Percentiles rank a stretch among this genome's conserved stretches.
phyloP scores from a whole-genome alignment of 257 asterid species.

The Solanum chilense region DNA sequence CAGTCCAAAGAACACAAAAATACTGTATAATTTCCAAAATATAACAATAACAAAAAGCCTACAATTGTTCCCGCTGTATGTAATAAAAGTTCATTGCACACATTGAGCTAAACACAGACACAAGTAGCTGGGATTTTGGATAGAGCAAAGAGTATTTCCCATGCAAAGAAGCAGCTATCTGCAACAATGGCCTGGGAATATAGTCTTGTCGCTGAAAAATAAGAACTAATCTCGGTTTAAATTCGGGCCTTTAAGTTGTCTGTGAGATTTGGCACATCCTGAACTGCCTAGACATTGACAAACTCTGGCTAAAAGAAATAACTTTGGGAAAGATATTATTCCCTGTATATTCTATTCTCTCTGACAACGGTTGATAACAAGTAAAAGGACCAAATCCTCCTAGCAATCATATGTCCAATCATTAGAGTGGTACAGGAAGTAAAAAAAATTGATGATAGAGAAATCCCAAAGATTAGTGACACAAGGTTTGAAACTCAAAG shows the following conservation, averaged over 20 bases:
- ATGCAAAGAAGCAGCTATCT: background rate
- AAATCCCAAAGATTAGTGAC: background rate
- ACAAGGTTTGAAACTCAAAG: background rate
- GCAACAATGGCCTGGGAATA: background rate
- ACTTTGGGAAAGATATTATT: background rate
- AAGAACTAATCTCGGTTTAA: background rate
- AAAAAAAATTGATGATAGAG: background rate
- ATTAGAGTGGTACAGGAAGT: background rate
- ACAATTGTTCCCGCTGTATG: background rate
- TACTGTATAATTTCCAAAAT: background rate
- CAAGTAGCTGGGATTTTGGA: background rate
- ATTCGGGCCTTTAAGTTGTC: background rate
- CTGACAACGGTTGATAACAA: background rate
- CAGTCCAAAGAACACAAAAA: background rate
- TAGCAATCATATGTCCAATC: background rate
- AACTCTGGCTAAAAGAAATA: background rate
- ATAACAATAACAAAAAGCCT: background rate
- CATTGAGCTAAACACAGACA: background rate
- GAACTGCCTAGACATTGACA: background rate
- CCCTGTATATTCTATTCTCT: background rate
- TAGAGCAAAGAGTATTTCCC: background rate
- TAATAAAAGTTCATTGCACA: background rate
- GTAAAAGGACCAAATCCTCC: background rate
- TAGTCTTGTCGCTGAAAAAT: background rate
- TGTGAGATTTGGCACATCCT: background rate